Evolutionary conservation across 441 rosid genomes (phyloP), one percentile per base, ranked within the genome.

Genomic region (Mallotus repandus): DNA sequence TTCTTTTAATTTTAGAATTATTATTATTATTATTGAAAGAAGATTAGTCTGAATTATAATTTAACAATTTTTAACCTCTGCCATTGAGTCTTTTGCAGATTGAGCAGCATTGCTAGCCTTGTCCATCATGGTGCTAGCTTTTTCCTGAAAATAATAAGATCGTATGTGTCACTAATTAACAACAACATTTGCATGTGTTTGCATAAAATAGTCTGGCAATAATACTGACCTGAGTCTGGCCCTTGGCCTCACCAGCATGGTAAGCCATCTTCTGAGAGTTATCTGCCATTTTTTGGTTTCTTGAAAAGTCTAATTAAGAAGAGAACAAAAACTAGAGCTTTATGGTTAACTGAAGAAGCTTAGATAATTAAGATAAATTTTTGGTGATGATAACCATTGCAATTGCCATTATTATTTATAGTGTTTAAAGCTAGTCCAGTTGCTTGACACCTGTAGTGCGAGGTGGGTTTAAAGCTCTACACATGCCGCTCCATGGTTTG

Each of bases 161-260:
- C 41, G 0, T 4, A 38, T 3, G 41, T 38, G 41, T 38, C 41
- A 38, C 41, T 38, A 38, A 6, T 1, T 29, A 29, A 4, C 41
- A 38, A 38, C 7, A 38, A 38, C 41, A 38, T 38, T 38, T 38
- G 41, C 7, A 38, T 38, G 41, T 38, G 41, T 38, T 38, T 38
- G 41, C 41, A 38, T 38, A 38, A 38, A 38, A 38, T 38, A 38
- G 41, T 38, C 41, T 38, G 41, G 41, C 41, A 38, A 38, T 6
- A 38, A 4, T 38, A 16, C 45, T 57, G 41, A 91, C 97, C 91
- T 92, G 87, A 22, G 93, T 41, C 73, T 84, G 87, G 84, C 91
- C 98, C 82, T 86, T 83, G 83, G 88, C 85, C 76, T 91, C 80
- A 7, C 95, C 97, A 56, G 95, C 93, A 38, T 81, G 73, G 82